Percentiles rank a stretch among this genome's conserved stretches.
Conservation (phyloP, 2,329 filamentous ascomycete genomes). For the Exophiala calicioides region DNA sequence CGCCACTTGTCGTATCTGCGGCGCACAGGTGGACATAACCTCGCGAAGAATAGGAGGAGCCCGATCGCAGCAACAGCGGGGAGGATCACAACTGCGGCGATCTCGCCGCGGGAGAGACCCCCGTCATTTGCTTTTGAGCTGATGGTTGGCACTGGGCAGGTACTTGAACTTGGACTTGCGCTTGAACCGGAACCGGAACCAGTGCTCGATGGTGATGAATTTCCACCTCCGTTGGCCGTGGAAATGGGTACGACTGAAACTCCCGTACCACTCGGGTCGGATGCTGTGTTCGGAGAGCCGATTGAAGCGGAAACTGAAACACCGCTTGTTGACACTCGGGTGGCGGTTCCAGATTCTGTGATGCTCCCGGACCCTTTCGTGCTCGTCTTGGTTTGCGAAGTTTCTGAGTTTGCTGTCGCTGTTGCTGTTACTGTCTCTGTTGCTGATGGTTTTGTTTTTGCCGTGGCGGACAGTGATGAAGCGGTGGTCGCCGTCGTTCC, state of each 20-base stretch:
- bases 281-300: not conserved
- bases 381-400: not conserved
- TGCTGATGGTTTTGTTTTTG: not conserved
- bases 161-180: constrained; percentile 3
- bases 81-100: constrained; percentile 22
- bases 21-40: constrained; percentile 21
- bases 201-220: constrained; percentile 6
- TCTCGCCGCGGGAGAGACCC: constrained; percentile 23
- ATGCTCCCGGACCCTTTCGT: not conserved
- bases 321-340: constrained; percentile 6
- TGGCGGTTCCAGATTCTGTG: constrained; percentile 5
- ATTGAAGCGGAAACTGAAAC: not conserved
- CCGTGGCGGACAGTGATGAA: not conserved
- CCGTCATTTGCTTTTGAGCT: too few species aligned
- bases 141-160: constrained; percentile 3
- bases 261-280: not conserved
- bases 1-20: constrained; percentile 17
- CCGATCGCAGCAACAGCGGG: constrained; percentile 17
- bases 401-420: not conserved
- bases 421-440: not conserved
- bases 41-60: constrained; percentile 20
- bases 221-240: constrained; percentile 10
- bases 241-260: constrained; percentile 12
- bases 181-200: constrained; percentile 9
- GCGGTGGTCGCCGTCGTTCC: not conserved